phyloP scores from a whole-genome alignment of 768 basidiomycete species.

The Coprinopsis marcescibilis region DNA sequence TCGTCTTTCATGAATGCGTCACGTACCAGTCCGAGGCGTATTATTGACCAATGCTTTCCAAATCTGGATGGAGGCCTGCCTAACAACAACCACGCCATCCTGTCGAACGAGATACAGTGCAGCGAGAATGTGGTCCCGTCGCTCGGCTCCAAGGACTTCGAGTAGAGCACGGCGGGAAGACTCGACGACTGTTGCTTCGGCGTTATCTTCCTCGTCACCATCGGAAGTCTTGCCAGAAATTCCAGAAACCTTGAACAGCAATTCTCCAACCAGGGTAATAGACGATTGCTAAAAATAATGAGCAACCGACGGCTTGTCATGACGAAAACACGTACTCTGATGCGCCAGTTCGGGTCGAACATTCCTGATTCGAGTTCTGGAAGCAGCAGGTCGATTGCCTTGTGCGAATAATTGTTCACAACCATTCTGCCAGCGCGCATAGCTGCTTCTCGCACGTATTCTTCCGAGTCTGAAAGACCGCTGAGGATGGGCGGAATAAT shows the following conservation, averaged over 20 bases:
- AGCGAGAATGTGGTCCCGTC: conserved; percentile 86
- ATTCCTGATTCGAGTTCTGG: conserved; percentile 93
- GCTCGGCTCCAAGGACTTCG: conserved; percentile 83
- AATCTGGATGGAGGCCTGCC: conserved; percentile 88
- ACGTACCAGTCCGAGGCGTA: conserved; percentile 79
- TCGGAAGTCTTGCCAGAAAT: conserved; percentile 86
- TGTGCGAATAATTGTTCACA: conserved; percentile 87
- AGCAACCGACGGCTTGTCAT: conserved; percentile 8
- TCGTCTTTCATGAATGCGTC: not conserved
- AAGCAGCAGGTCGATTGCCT: conserved; percentile 87
- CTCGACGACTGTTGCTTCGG: conserved; percentile 59
- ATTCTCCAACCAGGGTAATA: conserved; percentile 90
- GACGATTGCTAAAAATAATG: conserved; percentile 70
- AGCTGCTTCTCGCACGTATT: conserved; percentile 93
- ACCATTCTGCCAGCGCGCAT: conserved; percentile 99
- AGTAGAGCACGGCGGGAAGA: conserved; percentile 79
- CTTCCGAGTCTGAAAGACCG: conserved; percentile 88
- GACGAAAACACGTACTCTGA: conserved; percentile 55
- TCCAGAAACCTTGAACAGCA: conserved; percentile 94
- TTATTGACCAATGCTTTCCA: conserved; percentile 98
- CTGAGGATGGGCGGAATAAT: conserved; percentile 90
- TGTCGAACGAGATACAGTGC: conserved; percentile 91
- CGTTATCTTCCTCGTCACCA: conserved; percentile 64
- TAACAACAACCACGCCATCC: conserved; percentile 83
- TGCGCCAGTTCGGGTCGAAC: conserved; percentile 94